Evolutionary conservation across 2,329 filamentous ascomycete genomes (phyloP).

Genomic region (Colletotrichum neosansevieriae): DNA sequence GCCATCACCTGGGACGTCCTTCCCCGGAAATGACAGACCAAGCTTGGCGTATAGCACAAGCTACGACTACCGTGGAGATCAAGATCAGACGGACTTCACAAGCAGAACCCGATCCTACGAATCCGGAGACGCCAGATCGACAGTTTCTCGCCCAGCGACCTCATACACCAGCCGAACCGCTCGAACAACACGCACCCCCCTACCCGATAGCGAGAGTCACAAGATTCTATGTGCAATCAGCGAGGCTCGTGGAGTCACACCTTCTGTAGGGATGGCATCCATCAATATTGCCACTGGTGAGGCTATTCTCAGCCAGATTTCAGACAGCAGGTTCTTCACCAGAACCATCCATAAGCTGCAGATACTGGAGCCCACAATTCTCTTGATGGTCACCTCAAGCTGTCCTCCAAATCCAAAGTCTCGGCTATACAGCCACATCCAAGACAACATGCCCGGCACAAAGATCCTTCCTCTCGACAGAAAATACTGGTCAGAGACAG

Average conservation of each 20-base stretch:
- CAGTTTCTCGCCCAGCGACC: conserved; percentile 51
- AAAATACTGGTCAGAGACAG: conserved; percentile 84
- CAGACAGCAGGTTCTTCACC: conserved; percentile 92
- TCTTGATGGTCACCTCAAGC: conserved; percentile 82
- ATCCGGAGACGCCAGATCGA: background rate
- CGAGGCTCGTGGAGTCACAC: conserved; percentile 88
- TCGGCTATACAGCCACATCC: conserved; percentile 79
- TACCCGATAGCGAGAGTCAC: conserved; percentile 65
- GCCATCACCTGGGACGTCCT: background rate
- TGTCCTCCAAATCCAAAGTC: conserved; percentile 74
- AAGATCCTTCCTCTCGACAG: conserved; percentile 76
- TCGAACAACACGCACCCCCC: conserved; percentile 56
- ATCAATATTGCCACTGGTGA: conserved; percentile 89
- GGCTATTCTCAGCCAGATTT: conserved; percentile 88
- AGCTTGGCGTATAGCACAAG: background rate
- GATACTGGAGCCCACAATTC: conserved; percentile 82
- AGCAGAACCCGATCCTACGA: background rate
- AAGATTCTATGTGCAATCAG: conserved; percentile 89
- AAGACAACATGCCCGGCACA: conserved; percentile 76
- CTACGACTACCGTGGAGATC: background rate
- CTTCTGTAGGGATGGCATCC: conserved; percentile 87
- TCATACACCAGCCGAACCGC: conserved; percentile 59
- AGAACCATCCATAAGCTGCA: conserved; percentile 88
- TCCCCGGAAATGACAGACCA: background rate
- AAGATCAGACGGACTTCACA: background rate